Evolutionary conservation across 768 basidiomycete genomes (phyloP).

Genomic region (Amanita rubescens): DNA sequence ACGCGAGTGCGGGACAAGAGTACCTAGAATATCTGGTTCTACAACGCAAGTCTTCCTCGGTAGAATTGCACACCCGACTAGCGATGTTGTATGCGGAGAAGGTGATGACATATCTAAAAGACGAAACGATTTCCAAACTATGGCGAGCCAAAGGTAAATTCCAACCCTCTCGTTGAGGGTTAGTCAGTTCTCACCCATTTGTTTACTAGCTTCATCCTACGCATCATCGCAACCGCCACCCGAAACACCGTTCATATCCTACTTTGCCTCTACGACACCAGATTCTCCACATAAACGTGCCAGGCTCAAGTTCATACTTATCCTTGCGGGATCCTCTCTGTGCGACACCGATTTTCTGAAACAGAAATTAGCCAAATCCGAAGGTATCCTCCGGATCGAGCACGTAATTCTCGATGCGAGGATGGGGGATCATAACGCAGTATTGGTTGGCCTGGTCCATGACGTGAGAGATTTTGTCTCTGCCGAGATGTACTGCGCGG

Average conservation of each 20-base stretch:
- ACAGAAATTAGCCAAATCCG: conserved; percentile 51
- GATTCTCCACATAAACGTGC: conserved; percentile 65
- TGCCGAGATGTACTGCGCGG: conserved; percentile 82
- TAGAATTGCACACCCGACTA: conserved; percentile 61
- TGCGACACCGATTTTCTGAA: conserved; percentile 52
- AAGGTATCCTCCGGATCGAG: conserved; percentile 3
- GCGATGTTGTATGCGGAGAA: conserved; percentile 48
- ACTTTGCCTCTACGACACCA: conserved; percentile 79
- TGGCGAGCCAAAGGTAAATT: conserved; percentile 64
- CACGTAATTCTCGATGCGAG: conserved; percentile 8
- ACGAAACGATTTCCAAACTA: conserved; percentile 46
- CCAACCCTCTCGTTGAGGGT: background rate
- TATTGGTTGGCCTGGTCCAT: conserved; percentile 60
- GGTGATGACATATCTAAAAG: conserved; percentile 43
- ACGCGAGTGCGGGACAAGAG: conserved; percentile 52
- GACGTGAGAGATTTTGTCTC: conserved; percentile 66
- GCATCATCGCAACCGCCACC: conserved; percentile 18
- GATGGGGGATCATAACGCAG: conserved; percentile 42
- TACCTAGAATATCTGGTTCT: conserved; percentile 82
- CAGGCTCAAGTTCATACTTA: conserved; percentile 69
- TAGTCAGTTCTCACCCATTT: background rate
- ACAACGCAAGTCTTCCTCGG: conserved; percentile 51
- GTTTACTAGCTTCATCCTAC: conserved; percentile 39
- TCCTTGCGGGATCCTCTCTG: conserved; percentile 67
- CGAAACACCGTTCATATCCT: conserved; percentile 45